Base-by-base conservation (phyloP, 1,139 yeast genomes). In the Candida smagusa region DNA sequence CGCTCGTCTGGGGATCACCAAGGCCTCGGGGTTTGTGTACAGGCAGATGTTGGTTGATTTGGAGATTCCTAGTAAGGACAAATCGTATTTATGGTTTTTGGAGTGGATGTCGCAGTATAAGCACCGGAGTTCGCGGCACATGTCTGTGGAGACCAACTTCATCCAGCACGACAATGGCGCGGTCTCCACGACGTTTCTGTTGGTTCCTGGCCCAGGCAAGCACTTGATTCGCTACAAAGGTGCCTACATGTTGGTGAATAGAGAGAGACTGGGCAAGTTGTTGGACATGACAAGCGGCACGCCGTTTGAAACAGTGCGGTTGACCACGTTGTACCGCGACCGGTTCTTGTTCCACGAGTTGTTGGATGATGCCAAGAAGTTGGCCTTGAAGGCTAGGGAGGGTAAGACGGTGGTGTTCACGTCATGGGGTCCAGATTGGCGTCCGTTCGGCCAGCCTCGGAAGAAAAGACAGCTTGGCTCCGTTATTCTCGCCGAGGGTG, bases 381-480 rank as follows among this genome's bases (percentile, higher is more conserved):
- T 87, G 65, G 97, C 97, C 0, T 71, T 89, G 58, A 81, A 79
- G 54, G 77, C 84, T 28, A 83, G 86, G 43, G 96, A 89, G 54
- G 98, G 98, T 8, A 90, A 89, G 54, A 92, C 98, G 0, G 98
- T 92, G 7, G 68, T 92, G 6, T 92, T 78, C 61, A 88, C 96
- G 2, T 85, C 96, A 2, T 90, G 94, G 86, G 98, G 97, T 1
- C 96, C 96, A 9, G 99, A 92, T 56, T 92, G 99, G 99, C 73
- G 98, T 50, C 96, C 96, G 3, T 92, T 92, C 66, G 99, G 99
- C 2, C 94, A 85, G 56, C 97, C 99, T 1, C 74, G 97, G 47
- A 83, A 83, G 49, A 90, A 92, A 61, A 74, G 99, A 52, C 67
- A 83, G 34, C 63, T 90, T 28, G 92, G 86, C 5, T 85, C 95